phyloP scores from a whole-genome alignment of 1,139 yeast genomes.

The Suhomyces chickasaworum region DNA sequence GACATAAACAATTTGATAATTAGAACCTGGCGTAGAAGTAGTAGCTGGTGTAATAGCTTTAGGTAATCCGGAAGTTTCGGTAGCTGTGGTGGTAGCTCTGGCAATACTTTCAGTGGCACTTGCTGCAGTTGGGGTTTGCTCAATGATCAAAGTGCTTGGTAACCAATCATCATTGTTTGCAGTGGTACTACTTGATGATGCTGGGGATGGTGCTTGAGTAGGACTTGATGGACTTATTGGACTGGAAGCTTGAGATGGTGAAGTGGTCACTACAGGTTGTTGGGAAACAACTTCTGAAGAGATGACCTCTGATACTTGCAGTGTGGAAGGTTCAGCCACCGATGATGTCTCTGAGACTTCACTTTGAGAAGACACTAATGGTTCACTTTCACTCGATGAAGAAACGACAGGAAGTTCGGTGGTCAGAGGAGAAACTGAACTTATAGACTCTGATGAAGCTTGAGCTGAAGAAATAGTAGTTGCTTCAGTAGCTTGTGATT shows the following conservation, averaged over 20 bases:
- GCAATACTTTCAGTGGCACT: slow-evolving; percentile 35
- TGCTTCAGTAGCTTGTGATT: background rate
- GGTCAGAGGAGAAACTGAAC: background rate
- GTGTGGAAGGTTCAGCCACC: background rate
- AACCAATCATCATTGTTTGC: slow-evolving; percentile 43
- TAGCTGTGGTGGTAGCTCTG: slow-evolving; percentile 31
- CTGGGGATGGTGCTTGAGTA: slow-evolving; percentile 3
- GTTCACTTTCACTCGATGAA: background rate
- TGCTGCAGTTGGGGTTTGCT: slow-evolving; percentile 30
- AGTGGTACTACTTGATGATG: slow-evolving; percentile 11
- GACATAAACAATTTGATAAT: slow-evolving; percentile 59
- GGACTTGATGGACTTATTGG: background rate
- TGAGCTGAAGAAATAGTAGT: slow-evolving; percentile 1
- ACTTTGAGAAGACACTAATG: background rate
- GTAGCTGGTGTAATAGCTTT: slow-evolving; percentile 64
- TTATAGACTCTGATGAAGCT: background rate
- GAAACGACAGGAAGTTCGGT: background rate
- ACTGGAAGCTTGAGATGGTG: slow-evolving; percentile 5
- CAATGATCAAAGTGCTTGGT: slow-evolving; percentile 49
- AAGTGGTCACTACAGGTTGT: slow-evolving; percentile 6
- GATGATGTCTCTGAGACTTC: background rate
- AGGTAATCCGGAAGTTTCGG: slow-evolving; percentile 59
- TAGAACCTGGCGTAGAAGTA: slow-evolving; percentile 46
- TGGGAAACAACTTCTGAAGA: slow-evolving; percentile 1
- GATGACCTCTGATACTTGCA: background rate